Evolutionary conservation across 1,139 yeast genomes (phyloP), one percentile per base, ranked within the genome.

Genomic region (Zygosaccharomyces sapae): DNA sequence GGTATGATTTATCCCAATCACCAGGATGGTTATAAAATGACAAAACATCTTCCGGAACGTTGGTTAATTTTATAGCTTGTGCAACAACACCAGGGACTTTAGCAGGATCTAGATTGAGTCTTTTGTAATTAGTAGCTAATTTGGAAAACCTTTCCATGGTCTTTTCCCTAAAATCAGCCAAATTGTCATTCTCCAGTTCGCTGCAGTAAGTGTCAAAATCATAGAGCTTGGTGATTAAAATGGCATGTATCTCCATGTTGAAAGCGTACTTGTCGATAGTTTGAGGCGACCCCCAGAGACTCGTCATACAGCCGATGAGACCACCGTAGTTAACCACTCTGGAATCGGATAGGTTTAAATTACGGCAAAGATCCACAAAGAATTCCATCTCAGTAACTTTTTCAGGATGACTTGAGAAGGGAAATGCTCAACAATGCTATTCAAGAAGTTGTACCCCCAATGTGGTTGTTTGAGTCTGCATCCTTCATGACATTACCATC

Each of bases 181-280:
- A 61, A 30, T 45, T 38, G 13, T 74, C 75, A 1, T 65, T 63
- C 12, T 69, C 68, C 47, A 75, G 63, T 35, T 69, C 71, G 36
- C 74, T 58, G 55, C 76, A 77, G 51, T 73, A 74, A 44, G 74
- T 70, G 41, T 77, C 81, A 25, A 79, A 65, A 53, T 79, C 80
- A 56, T 77, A 77, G 45, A 80, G 72, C 59, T 75, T 76, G 41
- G 73, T 68, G 16, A 79, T 65, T 51, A 80, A 56, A 24, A 69
- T 65, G 0, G 81, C 67, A 56, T 65, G 65, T 10, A 69, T 45
- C 33, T 68, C 66, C 16, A 68, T 49, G 36, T 56, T 55, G 36
- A 53, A 42, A 35, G 62, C 56, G 40, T 55, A 63, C 30, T 51
- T 50, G 22, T 55, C 57, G 19, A 59, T 46, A 2, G 57, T 52